Percentiles rank a stretch among this genome's conserved stretches.
Evolutionary conservation across 331 rosid species (phyloP).

Genomic region (Quercus lobata): DNA sequence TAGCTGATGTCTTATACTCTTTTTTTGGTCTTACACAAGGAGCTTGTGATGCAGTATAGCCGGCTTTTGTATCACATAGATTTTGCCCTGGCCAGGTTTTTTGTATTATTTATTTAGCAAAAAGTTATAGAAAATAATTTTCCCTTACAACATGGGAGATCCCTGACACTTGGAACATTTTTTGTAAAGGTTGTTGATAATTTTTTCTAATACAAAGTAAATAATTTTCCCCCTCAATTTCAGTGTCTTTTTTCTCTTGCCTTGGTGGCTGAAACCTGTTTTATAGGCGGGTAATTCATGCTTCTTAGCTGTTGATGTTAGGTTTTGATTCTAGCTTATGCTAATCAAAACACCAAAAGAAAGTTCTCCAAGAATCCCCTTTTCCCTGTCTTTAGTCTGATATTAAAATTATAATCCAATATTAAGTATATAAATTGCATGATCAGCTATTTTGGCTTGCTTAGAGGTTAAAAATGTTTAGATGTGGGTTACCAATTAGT

Average conservation of each 20-base stretch:
- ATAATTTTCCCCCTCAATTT: not conserved
- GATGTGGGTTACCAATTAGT: too few relatives aligned
- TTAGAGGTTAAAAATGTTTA: too few relatives aligned
- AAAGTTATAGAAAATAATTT: not conserved
- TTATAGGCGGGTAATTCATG: not conserved
- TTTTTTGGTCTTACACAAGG: slow-evolving; percentile 6
- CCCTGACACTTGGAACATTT: not conserved
- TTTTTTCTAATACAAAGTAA: not conserved
- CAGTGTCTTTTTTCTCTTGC: too few relatives aligned
- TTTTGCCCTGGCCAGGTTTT: slow-evolving; percentile 4
- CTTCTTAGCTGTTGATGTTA: not conserved
- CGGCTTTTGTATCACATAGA: not conserved
- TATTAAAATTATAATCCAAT: too few relatives aligned
- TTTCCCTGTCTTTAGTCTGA: too few relatives aligned
- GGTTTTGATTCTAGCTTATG: too few relatives aligned
- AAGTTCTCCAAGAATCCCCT: too few relatives aligned
- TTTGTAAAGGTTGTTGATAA: not conserved
- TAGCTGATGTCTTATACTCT: not conserved
- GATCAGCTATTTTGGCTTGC: too few relatives aligned
- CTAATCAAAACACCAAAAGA: too few relatives aligned
- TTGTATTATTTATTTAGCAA: slow-evolving; percentile 19
- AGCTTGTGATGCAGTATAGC: not conserved
- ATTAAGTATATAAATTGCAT: too few relatives aligned
- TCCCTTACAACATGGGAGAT: too few relatives aligned
- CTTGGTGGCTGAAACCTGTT: not conserved